Percentiles rank a stretch among this genome's conserved stretches.
Evolutionary conservation across 495 filamentous ascomycete species (phyloP).

Genomic region (Penicillium cosmopolitanum): DNA sequence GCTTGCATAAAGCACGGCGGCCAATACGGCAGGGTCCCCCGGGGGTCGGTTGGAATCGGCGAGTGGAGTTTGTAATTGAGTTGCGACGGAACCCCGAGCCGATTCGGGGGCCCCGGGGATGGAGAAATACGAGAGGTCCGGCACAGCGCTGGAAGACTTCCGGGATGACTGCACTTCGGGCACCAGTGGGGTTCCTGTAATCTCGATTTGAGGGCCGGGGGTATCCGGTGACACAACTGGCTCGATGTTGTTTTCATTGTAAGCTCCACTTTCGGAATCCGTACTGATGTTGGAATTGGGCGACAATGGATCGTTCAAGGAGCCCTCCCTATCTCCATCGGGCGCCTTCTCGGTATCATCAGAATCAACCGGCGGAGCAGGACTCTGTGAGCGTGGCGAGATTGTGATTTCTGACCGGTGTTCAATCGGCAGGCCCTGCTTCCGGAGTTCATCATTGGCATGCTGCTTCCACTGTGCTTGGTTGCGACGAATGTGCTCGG

Average conservation of each 20-base stretch:
- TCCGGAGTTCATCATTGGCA: conserved; percentile 56
- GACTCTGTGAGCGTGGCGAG: conserved; percentile 47
- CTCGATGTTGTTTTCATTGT: conserved; percentile 44
- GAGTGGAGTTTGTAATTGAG: conserved; percentile 21
- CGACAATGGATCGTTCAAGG: conserved; percentile 24
- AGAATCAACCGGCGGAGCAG: conserved; percentile 17
- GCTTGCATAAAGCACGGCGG: conserved; percentile 39
- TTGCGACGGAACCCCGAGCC: conserved; percentile 19
- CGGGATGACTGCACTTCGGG: conserved; percentile 31
- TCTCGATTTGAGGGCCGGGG: conserved; percentile 46
- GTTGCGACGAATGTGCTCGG: conserved; percentile 78
- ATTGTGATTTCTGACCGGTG: conserved; percentile 27
- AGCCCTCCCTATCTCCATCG: background rate
- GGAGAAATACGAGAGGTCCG: conserved; percentile 37
- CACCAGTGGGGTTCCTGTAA: conserved; percentile 32
- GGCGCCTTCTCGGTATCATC: conserved; percentile 11
- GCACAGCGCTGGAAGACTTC: conserved; percentile 44
- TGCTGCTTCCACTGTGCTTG: conserved; percentile 70
- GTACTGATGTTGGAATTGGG: conserved; percentile 25
- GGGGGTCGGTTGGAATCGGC: conserved; percentile 20
- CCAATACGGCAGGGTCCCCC: conserved; percentile 36
- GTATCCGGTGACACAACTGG: conserved; percentile 47
- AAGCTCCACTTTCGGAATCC: conserved; percentile 20
- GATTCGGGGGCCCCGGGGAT: conserved; percentile 27
- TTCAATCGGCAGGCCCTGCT: conserved; percentile 32